phyloP scores from a whole-genome alignment of 108 stramenopile species.

The Cyclostephanos invisitatus region DNA sequence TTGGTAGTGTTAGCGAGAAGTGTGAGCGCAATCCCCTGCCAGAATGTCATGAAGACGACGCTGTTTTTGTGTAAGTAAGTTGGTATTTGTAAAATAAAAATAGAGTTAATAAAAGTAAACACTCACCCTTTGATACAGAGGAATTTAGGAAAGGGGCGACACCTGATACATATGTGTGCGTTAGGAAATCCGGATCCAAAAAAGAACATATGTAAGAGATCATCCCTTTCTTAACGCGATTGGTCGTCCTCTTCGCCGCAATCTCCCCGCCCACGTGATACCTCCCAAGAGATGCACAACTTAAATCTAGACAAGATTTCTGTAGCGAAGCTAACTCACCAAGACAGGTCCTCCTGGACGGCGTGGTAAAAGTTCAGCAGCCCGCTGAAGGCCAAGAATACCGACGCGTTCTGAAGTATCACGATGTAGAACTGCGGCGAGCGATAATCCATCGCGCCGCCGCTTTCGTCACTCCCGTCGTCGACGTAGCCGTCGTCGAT shows the following conservation, averaged over 20 bases:
- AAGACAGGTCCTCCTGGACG: conserved; percentile 82
- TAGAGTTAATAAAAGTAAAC: background rate
- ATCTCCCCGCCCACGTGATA: background rate
- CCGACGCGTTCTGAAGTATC: conserved; percentile 79
- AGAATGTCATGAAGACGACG: conserved; percentile 90
- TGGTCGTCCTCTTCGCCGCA: background rate
- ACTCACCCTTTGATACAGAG: conserved; percentile 65
- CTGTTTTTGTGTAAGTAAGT: background rate
- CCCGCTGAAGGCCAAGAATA: conserved; percentile 88
- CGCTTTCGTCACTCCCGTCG: conserved; percentile 17
- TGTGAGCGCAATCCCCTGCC: conserved; percentile 84
- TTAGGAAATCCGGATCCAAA: background rate
- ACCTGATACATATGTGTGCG: conserved; percentile 27
- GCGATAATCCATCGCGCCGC: conserved; percentile 63
- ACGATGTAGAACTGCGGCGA: conserved; percentile 78
- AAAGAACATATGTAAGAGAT: background rate
- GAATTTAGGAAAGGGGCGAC: conserved; percentile 89
- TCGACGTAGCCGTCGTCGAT: conserved; percentile 3
- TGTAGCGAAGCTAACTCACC: conserved; percentile 46
- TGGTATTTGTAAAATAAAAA: background rate
- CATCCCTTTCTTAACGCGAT: background rate
- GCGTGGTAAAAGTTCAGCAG: conserved; percentile 92
- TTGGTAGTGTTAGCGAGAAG: conserved; percentile 74
- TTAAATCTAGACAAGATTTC: background rate
- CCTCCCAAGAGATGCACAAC: too few species aligned